Conservation (phyloP, 306 rosid species). For the Hylodesmum podocarpum region DNA sequence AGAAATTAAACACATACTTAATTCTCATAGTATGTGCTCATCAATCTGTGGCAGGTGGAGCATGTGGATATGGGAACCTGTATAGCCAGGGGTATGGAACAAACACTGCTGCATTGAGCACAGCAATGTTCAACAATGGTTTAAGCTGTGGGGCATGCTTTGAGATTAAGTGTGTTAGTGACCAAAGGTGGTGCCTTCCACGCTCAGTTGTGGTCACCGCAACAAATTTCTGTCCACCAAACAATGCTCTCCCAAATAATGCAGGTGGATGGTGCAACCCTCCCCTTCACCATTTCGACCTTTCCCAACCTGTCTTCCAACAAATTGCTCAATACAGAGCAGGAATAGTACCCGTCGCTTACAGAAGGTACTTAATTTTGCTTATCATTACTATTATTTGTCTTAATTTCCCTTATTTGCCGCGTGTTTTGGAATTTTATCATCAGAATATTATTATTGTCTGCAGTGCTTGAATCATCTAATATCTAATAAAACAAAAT, state of each 20-base stretch:
- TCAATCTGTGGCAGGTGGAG: conserved; percentile 64
- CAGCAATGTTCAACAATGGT: conserved; percentile 73
- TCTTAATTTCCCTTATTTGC: not conserved
- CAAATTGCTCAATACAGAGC: conserved; percentile 66
- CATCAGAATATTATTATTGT: not conserved
- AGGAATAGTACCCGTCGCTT: conserved; percentile 73
- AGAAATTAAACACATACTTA: too few relatives aligned
- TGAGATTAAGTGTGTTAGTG: conserved; percentile 62
- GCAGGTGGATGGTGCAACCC: conserved; percentile 92
- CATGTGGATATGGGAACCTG: conserved; percentile 80
- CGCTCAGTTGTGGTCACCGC: conserved; percentile 64
- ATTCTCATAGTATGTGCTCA: too few relatives aligned
- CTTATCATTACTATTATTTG: not conserved
- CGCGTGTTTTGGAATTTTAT: not conserved
- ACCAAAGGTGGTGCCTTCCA: conserved; percentile 61
- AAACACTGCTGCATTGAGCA: conserved; percentile 76
- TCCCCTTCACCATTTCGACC: conserved; percentile 81
- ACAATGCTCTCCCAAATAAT: conserved; percentile 63
- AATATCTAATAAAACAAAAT: conserved; percentile 20
- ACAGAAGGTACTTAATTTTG: conserved; percentile 52
- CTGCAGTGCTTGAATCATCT: not conserved
- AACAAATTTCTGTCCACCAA: conserved; percentile 84
- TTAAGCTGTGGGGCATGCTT: conserved; percentile 78
- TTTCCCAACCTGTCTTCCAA: conserved; percentile 69
- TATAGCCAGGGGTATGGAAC: conserved; percentile 80